Evolutionary conservation across 345 rosid species (phyloP).

Genomic region (Eucalyptus lansdowneana): DNA sequence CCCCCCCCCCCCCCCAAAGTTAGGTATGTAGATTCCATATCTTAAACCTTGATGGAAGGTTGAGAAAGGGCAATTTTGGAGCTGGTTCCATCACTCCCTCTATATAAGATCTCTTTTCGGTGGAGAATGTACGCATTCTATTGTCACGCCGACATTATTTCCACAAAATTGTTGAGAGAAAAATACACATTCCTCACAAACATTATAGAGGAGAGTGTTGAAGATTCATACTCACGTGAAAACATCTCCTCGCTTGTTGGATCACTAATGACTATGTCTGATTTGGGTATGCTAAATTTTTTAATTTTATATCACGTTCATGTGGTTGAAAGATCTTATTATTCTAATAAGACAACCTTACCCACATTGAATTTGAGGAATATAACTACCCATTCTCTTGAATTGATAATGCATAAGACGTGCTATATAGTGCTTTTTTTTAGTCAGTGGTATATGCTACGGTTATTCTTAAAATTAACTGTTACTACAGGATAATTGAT

Average conservation of each 20-base stretch:
- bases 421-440: background rate
- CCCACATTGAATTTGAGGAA: background rate
- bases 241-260: background rate
- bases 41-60: background rate
- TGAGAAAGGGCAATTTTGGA: background rate
- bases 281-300: background rate
- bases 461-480: background rate
- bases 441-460: background rate
- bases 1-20: too few species aligned
- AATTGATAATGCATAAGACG: background rate
- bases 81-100: background rate
- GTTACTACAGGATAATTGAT: background rate
- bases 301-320: background rate
- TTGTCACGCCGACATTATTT: fast-evolving
- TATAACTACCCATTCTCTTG: background rate
- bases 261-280: background rate
- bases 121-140: background rate
- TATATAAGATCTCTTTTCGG: background rate
- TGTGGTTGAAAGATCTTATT: background rate
- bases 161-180: background rate
- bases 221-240: background rate
- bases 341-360: background rate
- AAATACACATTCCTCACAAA: background rate
- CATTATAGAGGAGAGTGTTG: background rate
- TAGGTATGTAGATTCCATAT: background rate